These are phyloP conservation scores for Solanum lycopersicoides DNA, from an alignment of 257 asterid genomes.

Conservation along the genomic window DNA sequence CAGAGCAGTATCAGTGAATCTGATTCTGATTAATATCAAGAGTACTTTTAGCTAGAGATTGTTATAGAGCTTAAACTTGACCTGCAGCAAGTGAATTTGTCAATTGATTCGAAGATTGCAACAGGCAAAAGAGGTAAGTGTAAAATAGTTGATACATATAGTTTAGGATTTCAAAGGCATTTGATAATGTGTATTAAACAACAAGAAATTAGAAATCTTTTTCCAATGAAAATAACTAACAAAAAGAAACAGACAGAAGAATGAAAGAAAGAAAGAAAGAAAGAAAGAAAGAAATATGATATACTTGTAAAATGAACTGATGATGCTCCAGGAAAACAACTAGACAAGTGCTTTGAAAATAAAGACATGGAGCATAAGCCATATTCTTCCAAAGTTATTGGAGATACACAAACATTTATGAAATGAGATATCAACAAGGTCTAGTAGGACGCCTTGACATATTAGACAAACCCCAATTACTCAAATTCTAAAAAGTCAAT, in stretches of 20 bases:
- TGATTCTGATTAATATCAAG: neutral
- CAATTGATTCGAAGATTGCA: neutral
- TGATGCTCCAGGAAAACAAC: neutral
- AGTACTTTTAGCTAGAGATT: neutral
- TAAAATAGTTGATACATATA: neutral
- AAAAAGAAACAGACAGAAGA: neutral
- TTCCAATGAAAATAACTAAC: neutral
- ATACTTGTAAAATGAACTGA: neutral
- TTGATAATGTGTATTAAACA: neutral
- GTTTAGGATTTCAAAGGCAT: neutral
- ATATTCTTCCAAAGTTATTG: neutral
- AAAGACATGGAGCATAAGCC: neutral
- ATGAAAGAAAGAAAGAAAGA: neutral
- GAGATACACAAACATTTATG: neutral
- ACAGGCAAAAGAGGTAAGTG: neutral
- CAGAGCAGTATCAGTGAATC: neutral
- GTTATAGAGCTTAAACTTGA: neutral
- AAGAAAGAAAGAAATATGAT: neutral
- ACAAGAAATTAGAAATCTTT: neutral
- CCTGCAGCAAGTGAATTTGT: neutral
- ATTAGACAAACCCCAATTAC: neutral
- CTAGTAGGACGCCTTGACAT: neutral
- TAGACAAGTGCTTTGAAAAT: neutral
- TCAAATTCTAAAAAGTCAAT: neutral
- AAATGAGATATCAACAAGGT: neutral